These are phyloP conservation scores for Elongisporangium senticosum DNA, from an alignment of 352 stramenopile genomes.

Conservation along the genomic window DNA sequence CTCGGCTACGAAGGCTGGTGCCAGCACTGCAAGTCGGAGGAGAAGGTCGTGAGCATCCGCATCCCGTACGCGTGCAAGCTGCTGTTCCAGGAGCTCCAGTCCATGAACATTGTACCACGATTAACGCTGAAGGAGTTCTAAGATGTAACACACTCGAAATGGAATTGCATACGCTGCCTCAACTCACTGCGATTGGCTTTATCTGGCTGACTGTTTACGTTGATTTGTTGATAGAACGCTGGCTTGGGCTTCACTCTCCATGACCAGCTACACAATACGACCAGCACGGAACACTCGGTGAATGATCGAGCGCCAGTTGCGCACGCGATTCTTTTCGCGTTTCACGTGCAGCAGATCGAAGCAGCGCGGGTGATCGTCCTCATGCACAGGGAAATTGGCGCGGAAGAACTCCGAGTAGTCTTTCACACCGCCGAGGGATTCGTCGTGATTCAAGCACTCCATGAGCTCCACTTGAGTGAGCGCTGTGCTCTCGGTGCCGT, in stretches of 20 bases:
- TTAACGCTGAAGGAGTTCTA: conserved; percentile 95
- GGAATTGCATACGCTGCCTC: background rate
- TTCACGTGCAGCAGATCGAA: conserved; percentile 12
- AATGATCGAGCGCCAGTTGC: conserved; percentile 14
- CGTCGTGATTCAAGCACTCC: conserved; percentile 22
- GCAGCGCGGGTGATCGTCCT: conserved; percentile 13
- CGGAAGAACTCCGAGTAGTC: conserved; percentile 28
- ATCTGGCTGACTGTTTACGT: background rate
- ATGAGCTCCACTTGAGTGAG: conserved; percentile 25
- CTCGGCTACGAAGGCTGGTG: conserved; percentile 98
- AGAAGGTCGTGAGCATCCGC: conserved; percentile 96
- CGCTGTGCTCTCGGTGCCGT: conserved; percentile 18
- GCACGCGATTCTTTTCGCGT: conserved; percentile 4
- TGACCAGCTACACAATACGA: no score
- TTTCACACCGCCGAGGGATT: conserved; percentile 14
- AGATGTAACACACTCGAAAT: conserved; percentile 3
- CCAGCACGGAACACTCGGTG: background rate
- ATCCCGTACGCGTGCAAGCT: conserved; percentile 99
- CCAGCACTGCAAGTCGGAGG: conserved; percentile 97
- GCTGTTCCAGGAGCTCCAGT: conserved; percentile 98
- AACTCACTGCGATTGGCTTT: background rate
- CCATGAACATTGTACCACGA: conserved; percentile 99
- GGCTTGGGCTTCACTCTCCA: no score
- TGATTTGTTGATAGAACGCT: background rate
- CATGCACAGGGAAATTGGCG: conserved; percentile 14